phyloP scores from a whole-genome alignment of 495 filamentous ascomycete species.

The Annulohypoxylon moriforme region DNA sequence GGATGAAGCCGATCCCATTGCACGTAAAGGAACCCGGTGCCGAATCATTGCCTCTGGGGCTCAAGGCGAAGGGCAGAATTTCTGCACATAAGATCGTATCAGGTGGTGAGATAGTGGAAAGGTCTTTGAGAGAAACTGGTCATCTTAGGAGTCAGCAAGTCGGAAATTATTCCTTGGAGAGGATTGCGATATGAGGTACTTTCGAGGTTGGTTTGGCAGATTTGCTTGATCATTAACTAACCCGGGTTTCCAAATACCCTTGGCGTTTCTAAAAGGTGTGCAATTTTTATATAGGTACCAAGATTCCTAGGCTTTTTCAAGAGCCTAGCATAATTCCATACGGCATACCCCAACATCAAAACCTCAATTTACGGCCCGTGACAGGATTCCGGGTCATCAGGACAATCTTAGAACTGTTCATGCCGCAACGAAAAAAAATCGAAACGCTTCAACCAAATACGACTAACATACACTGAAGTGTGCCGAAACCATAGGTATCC shows the following conservation, averaged over 20 bases:
- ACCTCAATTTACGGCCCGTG: not conserved
- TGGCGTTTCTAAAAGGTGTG: not conserved
- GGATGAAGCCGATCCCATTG: constrained; percentile 42
- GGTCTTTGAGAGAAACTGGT: constrained; percentile 76
- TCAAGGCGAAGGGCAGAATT: constrained; percentile 69
- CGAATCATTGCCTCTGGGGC: constrained; percentile 72
- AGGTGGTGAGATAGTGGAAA: constrained; percentile 70
- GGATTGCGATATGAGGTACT: constrained; percentile 65
- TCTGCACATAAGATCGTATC: constrained; percentile 67
- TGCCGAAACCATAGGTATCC: too few species aligned
- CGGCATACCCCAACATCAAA: not conserved
- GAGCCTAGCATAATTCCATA: not conserved
- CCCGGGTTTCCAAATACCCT: not conserved
- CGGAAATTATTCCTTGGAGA: constrained; percentile 80
- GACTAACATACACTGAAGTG: too few species aligned
- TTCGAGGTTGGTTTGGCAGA: not conserved
- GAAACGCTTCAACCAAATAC: not conserved
- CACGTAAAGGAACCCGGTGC: constrained; percentile 45
- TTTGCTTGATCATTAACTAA: not conserved
- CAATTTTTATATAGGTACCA: not conserved
- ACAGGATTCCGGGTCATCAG: not conserved
- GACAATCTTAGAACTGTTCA: not conserved
- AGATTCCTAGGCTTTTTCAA: not conserved
- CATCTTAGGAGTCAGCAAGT: constrained; percentile 76
- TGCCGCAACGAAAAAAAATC: too few species aligned